Percentiles rank a stretch among this genome's conserved stretches.
Conservation (phyloP, 345 rosid species). For the Theobroma cacao region DNA sequence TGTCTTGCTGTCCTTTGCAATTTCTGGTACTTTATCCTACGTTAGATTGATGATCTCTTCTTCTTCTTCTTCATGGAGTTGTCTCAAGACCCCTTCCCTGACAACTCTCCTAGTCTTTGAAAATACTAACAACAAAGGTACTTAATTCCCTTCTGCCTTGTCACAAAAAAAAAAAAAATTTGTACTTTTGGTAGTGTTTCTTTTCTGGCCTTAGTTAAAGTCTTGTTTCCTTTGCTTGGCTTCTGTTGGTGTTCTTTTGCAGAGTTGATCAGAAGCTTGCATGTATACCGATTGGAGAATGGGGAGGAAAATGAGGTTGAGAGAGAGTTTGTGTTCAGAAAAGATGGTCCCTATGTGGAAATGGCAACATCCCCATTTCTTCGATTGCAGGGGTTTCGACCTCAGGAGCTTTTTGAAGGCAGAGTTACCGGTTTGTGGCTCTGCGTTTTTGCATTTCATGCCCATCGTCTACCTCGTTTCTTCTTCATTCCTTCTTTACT, state of each 20-base stretch:
- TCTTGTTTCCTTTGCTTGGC: not conserved
- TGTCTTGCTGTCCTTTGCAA: not conserved
- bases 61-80: constrained; percentile 26
- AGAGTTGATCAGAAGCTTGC: constrained; percentile 46
- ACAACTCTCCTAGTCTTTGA: constrained; percentile 37
- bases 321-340: constrained; percentile 33
- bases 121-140: constrained; percentile 29
- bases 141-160: not conserved
- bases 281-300: constrained; percentile 34
- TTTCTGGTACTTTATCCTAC: not conserved
- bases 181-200: not conserved
- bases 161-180: not conserved
- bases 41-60: not conserved
- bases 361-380: constrained; percentile 26
- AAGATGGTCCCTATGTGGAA: constrained; percentile 26
- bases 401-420: constrained; percentile 28
- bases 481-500: constrained; percentile 36
- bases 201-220: not conserved
- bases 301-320: constrained; percentile 25
- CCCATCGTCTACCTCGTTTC: constrained; percentile 13
- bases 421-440: constrained; percentile 29
- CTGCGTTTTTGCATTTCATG: constrained; percentile 33
- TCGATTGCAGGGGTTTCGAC: constrained; percentile 13
- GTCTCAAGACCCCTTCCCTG: constrained; percentile 30
- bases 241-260: constrained; percentile 7